phyloP scores from a whole-genome alignment of 2,329 filamentous ascomycete genomes.

The Colletotrichum sp. region DNA sequence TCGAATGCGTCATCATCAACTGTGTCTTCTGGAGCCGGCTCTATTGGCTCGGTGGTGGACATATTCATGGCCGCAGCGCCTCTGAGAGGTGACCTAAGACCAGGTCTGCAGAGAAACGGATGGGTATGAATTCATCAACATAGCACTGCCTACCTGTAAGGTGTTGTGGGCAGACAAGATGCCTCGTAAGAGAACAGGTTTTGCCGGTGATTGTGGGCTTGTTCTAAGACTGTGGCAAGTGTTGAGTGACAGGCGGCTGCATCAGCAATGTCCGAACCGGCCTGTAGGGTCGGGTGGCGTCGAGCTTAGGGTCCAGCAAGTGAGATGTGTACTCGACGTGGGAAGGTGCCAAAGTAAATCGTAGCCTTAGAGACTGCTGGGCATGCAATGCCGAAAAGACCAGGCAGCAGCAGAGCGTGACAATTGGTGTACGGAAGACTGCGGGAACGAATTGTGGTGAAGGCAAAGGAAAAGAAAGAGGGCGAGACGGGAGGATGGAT shows the following conservation, averaged over 20 bases:
- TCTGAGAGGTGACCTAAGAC: neutral
- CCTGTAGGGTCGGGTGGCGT: neutral
- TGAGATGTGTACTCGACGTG: neutral
- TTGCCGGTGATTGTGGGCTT: neutral
- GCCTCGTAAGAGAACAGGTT: neutral
- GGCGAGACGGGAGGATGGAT: neutral
- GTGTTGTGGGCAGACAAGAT: neutral
- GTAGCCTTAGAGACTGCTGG: neutral
- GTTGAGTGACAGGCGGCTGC: neutral
- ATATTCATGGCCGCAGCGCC: neutral
- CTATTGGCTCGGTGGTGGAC: constrained; percentile 14
- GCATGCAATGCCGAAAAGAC: neutral
- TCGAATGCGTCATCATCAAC: constrained; percentile 22
- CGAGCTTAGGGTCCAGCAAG: neutral
- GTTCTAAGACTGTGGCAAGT: neutral
- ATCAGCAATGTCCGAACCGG: neutral
- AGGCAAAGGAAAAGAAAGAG: neutral
- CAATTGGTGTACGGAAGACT: neutral
- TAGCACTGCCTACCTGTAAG: neutral
- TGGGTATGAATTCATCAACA: neutral
- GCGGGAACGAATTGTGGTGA: neutral
- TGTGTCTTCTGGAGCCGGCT: constrained; percentile 8
- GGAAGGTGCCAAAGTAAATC: neutral
- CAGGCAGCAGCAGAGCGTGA: neutral
- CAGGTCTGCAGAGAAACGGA: neutral